phyloP scores from a whole-genome alignment of 345 rosid species.

The Crucihimalaya himalaica region DNA sequence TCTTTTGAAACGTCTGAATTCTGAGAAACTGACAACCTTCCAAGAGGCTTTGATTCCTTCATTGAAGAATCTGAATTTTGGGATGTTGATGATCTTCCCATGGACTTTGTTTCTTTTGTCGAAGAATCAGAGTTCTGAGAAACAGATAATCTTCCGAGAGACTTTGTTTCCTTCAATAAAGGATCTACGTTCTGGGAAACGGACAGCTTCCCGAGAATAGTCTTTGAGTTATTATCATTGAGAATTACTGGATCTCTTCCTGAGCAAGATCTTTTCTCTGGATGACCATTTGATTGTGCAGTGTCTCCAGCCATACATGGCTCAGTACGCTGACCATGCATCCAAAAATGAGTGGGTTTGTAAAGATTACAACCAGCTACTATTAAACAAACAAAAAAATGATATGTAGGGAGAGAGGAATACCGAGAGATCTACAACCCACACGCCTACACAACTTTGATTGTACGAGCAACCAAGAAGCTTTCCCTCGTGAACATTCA shows the following conservation, averaged over 20 bases:
- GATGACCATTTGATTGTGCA: constrained; percentile 52
- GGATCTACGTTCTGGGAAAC: constrained; percentile 55
- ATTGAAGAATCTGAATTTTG: constrained; percentile 51
- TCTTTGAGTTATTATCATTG: constrained; percentile 64
- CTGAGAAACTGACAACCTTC: constrained; percentile 84
- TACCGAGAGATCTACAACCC: not conserved
- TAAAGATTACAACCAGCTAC: constrained; percentile 27
- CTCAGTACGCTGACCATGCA: constrained; percentile 63
- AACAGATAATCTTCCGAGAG: constrained; percentile 79
- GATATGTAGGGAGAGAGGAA: not conserved
- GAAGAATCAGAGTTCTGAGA: constrained; percentile 80
- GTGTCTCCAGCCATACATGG: constrained; percentile 61
- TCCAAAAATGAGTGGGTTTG: constrained; percentile 17
- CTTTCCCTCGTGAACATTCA: constrained; percentile 94
- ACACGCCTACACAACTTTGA: not conserved
- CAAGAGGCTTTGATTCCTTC: constrained; percentile 82
- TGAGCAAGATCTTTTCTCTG: constrained; percentile 61
- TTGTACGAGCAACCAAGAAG: constrained; percentile 98
- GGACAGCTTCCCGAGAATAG: constrained; percentile 53
- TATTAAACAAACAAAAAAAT: not conserved
- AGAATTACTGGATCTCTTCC: constrained; percentile 56
- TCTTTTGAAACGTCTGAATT: constrained; percentile 77
- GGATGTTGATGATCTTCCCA: constrained; percentile 73
- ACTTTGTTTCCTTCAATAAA: constrained; percentile 70
- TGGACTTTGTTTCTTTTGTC: constrained; percentile 71